Percentiles rank a stretch among this genome's conserved stretches.
Conservation (phyloP, 1,139 yeast species). For the Kodamaea plutei region DNA sequence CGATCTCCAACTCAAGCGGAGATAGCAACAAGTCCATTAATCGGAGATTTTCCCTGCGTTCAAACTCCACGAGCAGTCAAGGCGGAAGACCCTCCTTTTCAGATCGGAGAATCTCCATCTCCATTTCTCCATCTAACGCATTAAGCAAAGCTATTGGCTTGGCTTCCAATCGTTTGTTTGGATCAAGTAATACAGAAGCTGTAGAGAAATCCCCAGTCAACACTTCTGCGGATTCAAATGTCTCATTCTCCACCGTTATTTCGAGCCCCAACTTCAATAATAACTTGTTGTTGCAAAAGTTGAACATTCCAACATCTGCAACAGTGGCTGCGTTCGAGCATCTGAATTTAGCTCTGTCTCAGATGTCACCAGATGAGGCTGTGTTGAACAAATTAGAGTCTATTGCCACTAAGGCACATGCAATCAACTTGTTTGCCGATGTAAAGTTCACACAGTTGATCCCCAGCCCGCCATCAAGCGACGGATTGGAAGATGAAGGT, state of each 20-base stretch:
- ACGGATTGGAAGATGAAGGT: constrained; percentile 38
- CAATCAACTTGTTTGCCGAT: constrained; percentile 83
- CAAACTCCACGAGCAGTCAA: constrained; percentile 30
- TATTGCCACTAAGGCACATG: constrained; percentile 85
- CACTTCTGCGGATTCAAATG: constrained; percentile 5
- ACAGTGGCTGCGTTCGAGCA: constrained; percentile 12
- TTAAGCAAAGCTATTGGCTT: constrained; percentile 81
- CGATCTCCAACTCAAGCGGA: constrained; percentile 12
- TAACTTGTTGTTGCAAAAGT: constrained; percentile 31
- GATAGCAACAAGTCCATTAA: constrained; percentile 12
- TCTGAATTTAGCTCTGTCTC: constrained; percentile 8
- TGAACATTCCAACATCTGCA: constrained; percentile 27
- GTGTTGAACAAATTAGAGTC: constrained; percentile 57
- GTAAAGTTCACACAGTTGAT: constrained; percentile 82
- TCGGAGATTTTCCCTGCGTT: constrained; percentile 31
- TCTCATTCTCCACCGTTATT: constrained; percentile 20
- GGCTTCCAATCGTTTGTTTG: constrained; percentile 86
- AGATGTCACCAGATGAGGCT: constrained; percentile 30
- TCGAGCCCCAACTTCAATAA: constrained; percentile 36
- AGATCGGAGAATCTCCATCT: constrained; percentile 61
- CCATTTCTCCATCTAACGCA: constrained; percentile 85
- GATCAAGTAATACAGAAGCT: constrained; percentile 27
- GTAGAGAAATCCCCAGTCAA: constrained; percentile 6
- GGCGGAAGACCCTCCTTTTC: constrained; percentile 39
- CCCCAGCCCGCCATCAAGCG: constrained; percentile 68